Evolutionary conservation across 768 basidiomycete genomes (phyloP).

Genomic region (Roridomyces roridus): DNA sequence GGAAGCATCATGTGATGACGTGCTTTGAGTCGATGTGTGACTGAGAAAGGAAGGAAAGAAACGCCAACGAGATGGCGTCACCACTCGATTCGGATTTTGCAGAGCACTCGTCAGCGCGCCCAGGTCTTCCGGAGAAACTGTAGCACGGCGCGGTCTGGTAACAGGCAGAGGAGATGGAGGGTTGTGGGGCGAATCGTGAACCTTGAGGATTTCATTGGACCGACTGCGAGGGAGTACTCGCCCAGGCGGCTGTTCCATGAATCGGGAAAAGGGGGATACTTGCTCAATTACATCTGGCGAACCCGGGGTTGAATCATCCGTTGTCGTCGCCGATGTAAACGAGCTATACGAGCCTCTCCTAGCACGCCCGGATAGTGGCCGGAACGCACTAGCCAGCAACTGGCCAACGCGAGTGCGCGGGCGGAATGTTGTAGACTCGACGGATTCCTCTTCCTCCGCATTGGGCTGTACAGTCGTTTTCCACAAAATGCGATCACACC

Average conservation of each 20-base stretch:
- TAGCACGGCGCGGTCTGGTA: constrained; percentile 16
- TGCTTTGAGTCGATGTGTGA: constrained; percentile 31
- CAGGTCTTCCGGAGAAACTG: constrained; percentile 11
- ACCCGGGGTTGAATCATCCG: constrained; percentile 32
- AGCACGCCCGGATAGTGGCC: constrained; percentile 47
- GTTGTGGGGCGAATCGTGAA: constrained; percentile 13
- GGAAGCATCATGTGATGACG: constrained; percentile 34
- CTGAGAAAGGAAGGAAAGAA: constrained; percentile 49
- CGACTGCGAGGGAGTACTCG: constrained; percentile 20
- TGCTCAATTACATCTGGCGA: constrained; percentile 30
- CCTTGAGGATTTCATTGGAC: constrained; percentile 36
- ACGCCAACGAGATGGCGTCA: constrained; percentile 43
- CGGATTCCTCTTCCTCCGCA: constrained; percentile 43
- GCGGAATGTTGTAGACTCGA: constrained; percentile 30
- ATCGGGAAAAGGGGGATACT: constrained; percentile 29
- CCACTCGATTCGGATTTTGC: constrained; percentile 20
- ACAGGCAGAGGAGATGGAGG: not conserved
- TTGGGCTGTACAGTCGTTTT: constrained; percentile 70
- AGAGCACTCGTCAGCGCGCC: constrained; percentile 14
- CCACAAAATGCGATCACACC: constrained; percentile 88
- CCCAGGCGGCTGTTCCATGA: constrained; percentile 22
- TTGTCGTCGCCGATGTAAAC: constrained; percentile 28
- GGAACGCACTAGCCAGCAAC: constrained; percentile 60
- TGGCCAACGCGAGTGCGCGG: constrained; percentile 57
- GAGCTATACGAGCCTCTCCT: constrained; percentile 45